phyloP scores from a whole-genome alignment of 1,284 basidiomycete genomes.

The Heliocybe sulcata region DNA sequence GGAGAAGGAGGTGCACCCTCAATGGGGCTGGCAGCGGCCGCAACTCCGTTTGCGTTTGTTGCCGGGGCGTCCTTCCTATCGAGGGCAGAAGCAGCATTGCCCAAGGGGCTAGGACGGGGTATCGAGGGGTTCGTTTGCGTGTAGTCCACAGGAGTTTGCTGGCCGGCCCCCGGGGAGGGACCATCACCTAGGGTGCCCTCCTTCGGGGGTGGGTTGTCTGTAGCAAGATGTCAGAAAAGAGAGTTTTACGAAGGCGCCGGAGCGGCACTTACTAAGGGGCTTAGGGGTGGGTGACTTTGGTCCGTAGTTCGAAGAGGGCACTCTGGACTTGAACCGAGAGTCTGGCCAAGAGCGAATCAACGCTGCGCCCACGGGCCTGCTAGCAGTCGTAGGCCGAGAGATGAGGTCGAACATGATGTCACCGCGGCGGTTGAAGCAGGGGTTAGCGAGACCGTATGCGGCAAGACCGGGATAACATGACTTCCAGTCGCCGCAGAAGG shows the following conservation, averaged over 20 bases:
- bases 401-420: constrained; percentile 22
- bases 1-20: neutral
- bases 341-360: neutral
- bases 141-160: too few species aligned
- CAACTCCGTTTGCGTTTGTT: neutral
- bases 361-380: too few species aligned
- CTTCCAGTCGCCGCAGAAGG: constrained; percentile 23
- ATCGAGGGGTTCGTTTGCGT: neutral
- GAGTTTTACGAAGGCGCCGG: too few species aligned
- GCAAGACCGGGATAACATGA: constrained; percentile 18
- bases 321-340: neutral
- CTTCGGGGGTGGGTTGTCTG: too few species aligned
- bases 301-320: neutral
- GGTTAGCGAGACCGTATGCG: constrained; percentile 20
- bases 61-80: neutral
- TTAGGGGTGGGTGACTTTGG: too few species aligned
- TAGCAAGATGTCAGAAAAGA: too few species aligned
- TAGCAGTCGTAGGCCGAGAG: too few species aligned
- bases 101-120: neutral
- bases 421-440: constrained; percentile 23
- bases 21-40: neutral
- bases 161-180: too few species aligned
- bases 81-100: neutral
- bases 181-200: too few species aligned
- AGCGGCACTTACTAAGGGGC: too few species aligned